Base-by-base conservation (phyloP, 805 yeast species). In the Myxozyma neglecta region DNA sequence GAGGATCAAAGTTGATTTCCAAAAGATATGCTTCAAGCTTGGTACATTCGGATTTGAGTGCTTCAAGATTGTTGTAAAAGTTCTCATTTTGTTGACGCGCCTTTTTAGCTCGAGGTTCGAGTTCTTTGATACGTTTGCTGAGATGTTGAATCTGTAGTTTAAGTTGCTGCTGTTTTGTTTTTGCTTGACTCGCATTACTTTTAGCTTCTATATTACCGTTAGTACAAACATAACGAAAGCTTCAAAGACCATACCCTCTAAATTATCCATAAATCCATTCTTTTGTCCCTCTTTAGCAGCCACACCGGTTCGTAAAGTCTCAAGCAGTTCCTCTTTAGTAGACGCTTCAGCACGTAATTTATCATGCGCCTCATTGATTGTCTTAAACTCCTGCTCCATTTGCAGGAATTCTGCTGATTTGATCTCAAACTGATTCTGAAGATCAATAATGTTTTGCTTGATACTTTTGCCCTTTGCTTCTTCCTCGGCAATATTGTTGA, bases 281-380 rank as follows among this genome's bases (percentile, higher is more conserved):
- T 86, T 87, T 0, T 86, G 77, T 0, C 85, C 80, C 57, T 96
- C 97, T 61, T 83, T 85, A 0, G 96, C 83, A 0, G 97, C 88
- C n/a, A 92, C 85, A 69, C 97, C 97, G 0, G 97, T 90, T 0
- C 91, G 85, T 45, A 92, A 78, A 0, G 96, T 86, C 0, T 94
- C 88, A 9, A 90, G 75, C 10, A 92, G 78, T 64, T 92, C 97
- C 69, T 89, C 93, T 68, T 88, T 89, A 61, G 78, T 80, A 39
- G 78, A 76, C 51, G 81, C 78, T 13, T 79, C 78, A 5, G 75
- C 77, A 63, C 84, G 85, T 57, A 84, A 66, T 0, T 71, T 70
- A 1, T 74, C 76, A 24, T 88, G 75, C n/a, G 75, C 70, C 0
- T 69, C 71, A 53, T 83, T 84, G 10, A 83, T 73, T 0, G 69